Base-by-base conservation (phyloP, 768 basidiomycete genomes). In the Lentinus brumalis region DNA sequence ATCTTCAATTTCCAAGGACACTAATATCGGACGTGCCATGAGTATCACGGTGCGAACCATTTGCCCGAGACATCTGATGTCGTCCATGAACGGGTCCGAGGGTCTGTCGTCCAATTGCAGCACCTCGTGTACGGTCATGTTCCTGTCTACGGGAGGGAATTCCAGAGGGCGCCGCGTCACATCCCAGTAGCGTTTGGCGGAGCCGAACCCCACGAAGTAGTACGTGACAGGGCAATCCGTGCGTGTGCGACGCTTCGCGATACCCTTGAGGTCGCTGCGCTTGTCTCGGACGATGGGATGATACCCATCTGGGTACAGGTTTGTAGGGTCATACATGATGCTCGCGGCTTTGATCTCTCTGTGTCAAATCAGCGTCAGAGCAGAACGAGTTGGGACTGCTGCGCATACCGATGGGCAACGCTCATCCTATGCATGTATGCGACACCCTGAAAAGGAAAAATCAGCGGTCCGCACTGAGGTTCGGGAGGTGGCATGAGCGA, bases 151-250 rank as follows among this genome's bases (percentile, higher is more conserved):
- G 35, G 11, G 35, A 11, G 35, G 35, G 7, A 11, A 35, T 11
- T 35, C 35, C 11, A 6, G 6, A 6, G 35, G 35, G 35, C 35
- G 21, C 21, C 21, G 35, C 35, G 35, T 35, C 35, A 11, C 11
- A 11, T 35, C 11, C 35, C 35, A 35, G 35, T 35, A 35, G 6
- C 35, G 35, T 7, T 35, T 35, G 7, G 63, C 47, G 9, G 52
- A 6, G 15, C 57, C 67, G 49, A 69, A 67, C 59, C 72, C 73
- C 35, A 67, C 66, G 45, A 68, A 58, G 41, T 64, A 69, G 52
- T 74, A 74, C 39, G 52, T 59, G 4, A 66, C 32, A 4, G 74
- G 72, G 0, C 65, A 58, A 35, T 64, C 50, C 2, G 71, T 74
- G 3, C 70, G 61, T 7, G 53, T 62, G 32, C 52, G 53, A 45